phyloP scores from a whole-genome alignment of 129 eudicot genomes.

The Erigeron canadensis region DNA sequence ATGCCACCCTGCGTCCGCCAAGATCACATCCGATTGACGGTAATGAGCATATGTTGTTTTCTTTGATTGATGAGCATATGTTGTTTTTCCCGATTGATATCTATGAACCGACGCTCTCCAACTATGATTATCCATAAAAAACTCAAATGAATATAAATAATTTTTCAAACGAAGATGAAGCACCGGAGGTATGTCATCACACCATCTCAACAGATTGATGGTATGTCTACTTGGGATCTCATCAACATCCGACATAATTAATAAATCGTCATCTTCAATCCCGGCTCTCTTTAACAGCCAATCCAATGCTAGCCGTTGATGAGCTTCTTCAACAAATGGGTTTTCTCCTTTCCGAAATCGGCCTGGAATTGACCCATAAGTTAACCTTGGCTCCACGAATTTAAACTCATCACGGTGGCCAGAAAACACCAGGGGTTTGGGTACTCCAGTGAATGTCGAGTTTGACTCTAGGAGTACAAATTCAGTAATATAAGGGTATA shows the following conservation, averaged over 20 bases:
- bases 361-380: slow-evolving; percentile 75
- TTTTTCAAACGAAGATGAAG: slow-evolving; percentile 78
- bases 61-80: slow-evolving; percentile 60
- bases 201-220: slow-evolving; percentile 81
- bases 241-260: slow-evolving; percentile 92
- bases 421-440: slow-evolving; percentile 64
- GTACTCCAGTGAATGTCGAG: slow-evolving; percentile 79
- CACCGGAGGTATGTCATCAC: slow-evolving; percentile 70
- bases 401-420: slow-evolving; percentile 56
- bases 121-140: slow-evolving; percentile 64
- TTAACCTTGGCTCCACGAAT: slow-evolving; percentile 69
- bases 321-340: slow-evolving; percentile 92
- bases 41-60: slow-evolving; percentile 79
- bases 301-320: slow-evolving; percentile 76
- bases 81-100: slow-evolving; percentile 67
- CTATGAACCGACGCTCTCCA: slow-evolving; percentile 86
- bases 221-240: slow-evolving; percentile 90
- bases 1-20: slow-evolving; percentile 97
- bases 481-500: slow-evolving; percentile 69
- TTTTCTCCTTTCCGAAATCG: slow-evolving; percentile 64
- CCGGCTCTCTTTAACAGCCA: slow-evolving; percentile 70
- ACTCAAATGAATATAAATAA: slow-evolving; percentile 84
- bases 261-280: slow-evolving; percentile 79
- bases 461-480: slow-evolving; percentile 90
- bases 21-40: slow-evolving; percentile 72